Conservation (phyloP, 352 stramenopile species). For the Pythium phragmitis region DNA sequence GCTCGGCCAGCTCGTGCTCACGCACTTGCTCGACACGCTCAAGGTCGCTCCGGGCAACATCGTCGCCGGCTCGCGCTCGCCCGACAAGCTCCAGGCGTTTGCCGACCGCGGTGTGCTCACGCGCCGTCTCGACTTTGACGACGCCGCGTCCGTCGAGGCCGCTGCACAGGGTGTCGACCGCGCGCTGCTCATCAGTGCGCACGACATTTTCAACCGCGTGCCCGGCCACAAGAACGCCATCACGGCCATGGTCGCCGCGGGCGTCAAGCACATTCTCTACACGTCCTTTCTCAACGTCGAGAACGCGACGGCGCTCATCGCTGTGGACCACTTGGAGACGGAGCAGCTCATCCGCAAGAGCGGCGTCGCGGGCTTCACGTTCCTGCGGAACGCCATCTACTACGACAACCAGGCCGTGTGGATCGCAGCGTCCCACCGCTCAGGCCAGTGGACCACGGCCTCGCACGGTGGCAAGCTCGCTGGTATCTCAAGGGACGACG, state of each 20-base stretch:
- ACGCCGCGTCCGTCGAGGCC: conserved; percentile 18
- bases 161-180: conserved; percentile 23
- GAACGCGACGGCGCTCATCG: conserved; percentile 10
- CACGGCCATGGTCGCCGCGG: conserved; percentile 9
- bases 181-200: conserved; percentile 21
- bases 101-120: conserved; percentile 16
- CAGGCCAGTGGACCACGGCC: conserved; percentile 16
- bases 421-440: not conserved
- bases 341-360: conserved; percentile 19
- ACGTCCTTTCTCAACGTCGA: conserved; percentile 22
- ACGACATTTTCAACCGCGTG: conserved; percentile 4
- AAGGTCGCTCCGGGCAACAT: conserved; percentile 25
- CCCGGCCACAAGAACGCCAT: conserved; percentile 9
- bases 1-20: conserved; percentile 21
- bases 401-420: conserved; percentile 18
- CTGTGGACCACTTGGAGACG: conserved; percentile 9
- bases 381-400: conserved; percentile 25
- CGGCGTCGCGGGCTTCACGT: conserved; percentile 22
- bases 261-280: conserved; percentile 29
- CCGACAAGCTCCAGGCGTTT: conserved; percentile 19
- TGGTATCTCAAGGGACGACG: conserved; percentile 5
- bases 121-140: conserved; percentile 14
- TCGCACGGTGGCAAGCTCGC: conserved; percentile 3
- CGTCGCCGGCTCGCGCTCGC: conserved; percentile 21
- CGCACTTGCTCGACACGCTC: conserved; percentile 31